Evolutionary conservation across 2,329 filamentous ascomycete species (phyloP).

Genomic region (Paraphaeosphaeria minitans): DNA sequence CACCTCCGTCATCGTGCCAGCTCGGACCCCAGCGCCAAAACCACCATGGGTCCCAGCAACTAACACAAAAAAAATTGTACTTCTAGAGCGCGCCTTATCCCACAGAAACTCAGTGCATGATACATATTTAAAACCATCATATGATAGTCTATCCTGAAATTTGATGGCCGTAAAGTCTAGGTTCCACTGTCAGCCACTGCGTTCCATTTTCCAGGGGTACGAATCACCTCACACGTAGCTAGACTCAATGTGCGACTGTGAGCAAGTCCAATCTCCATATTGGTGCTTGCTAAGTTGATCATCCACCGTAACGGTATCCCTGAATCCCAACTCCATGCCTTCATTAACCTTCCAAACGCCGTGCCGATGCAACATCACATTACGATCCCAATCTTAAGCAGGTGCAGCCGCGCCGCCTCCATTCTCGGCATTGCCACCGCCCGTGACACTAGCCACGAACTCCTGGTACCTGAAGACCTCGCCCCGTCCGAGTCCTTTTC

Average conservation of each 20-base stretch:
- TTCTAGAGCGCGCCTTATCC: too few relatives aligned
- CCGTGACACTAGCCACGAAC: constrained; percentile 68
- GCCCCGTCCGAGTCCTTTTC: constrained; percentile 61
- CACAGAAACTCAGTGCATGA: too few relatives aligned
- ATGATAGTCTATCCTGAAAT: too few relatives aligned
- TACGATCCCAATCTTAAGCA: constrained; percentile 8
- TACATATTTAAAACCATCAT: too few relatives aligned
- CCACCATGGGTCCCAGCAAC: too few relatives aligned
- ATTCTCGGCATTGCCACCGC: constrained; percentile 41
- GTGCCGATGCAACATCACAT: background rate
- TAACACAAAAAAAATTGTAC: too few relatives aligned
- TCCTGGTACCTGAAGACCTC: constrained; percentile 95
- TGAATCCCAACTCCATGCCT: background rate
- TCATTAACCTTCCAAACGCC: constrained; percentile 1
- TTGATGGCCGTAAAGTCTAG: too few relatives aligned
- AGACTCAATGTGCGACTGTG: background rate
- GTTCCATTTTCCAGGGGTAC: too few relatives aligned
- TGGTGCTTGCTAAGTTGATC: background rate
- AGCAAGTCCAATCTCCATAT: background rate
- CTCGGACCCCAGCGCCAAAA: too few relatives aligned
- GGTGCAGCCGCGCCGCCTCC: constrained; percentile 20
- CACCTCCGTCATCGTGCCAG: too few relatives aligned
- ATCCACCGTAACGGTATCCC: background rate
- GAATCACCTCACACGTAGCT: background rate
- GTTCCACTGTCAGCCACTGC: too few relatives aligned